Evolutionary conservation across 371 early-diverging fungal genomes (phyloP), one percentile per base, ranked within the genome.

Genomic region (Rhizopus delemar): DNA sequence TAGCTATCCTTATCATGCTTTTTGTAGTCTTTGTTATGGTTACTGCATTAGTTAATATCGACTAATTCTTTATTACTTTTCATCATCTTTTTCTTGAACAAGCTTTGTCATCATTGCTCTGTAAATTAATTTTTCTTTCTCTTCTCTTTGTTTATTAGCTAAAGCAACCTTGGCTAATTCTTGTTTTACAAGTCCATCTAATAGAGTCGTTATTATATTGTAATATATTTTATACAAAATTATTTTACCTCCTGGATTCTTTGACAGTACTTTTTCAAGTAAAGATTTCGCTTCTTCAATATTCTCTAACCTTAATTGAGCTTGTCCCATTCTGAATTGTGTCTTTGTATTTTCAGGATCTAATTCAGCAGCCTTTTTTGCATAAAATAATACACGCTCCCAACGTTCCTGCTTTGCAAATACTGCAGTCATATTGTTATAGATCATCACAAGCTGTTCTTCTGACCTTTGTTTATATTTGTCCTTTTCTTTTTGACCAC

Each of bases 91-190:
- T 54, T 54, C 60, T 45, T 65, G 51, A 1, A 56, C 56, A 50
- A 71, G 46, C 13, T 66, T 71, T 7, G 62, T 48, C 56, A 73
- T 59, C 73, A 73, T 73, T n/a, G 70, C 65, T 36, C 65, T 61
- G 35, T 73, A 73, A 6, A 73, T 64, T 9, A 57, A 22, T 31
- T 68, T 65, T 53, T 68, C 60, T 46, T 59, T 64, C 11, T 59
- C 63, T 33, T 66, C 64, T 13, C 41, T 51, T 56, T 66, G 62
- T 38, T 63, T 64, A 38, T 60, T 60, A n/a, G 56, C 55, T 31
- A 45, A n/a, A 7, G 62, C 36, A 50, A 83, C 80, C 73, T 57
- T 84, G 74, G 65, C 69, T 68, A 63, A 83, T 85, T 71, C 69
- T 48, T 56, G 74, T 67, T 41, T 69, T 12, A 73, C 73, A 43